A percentile compares a stretch with the other conserved stretches of the same genome.
Evolutionary conservation across 805 yeast species (phyloP).

Genomic region (Kodamaea kaohsiungensis): DNA sequence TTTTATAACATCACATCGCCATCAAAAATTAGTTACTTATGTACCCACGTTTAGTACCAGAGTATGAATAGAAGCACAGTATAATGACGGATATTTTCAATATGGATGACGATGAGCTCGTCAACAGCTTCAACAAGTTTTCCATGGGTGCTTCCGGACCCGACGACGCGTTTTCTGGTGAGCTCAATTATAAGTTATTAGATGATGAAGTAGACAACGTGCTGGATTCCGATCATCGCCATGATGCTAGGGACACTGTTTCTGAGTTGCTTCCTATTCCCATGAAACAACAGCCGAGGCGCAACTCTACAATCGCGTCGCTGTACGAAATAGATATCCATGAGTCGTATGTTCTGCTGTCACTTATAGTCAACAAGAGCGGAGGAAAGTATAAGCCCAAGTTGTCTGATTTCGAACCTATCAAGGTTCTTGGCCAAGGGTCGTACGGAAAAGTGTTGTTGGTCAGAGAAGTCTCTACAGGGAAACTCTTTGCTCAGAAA

Average conservation of each 20-base stretch:
- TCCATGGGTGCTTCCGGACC: background rate
- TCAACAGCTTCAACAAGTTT: constrained; percentile 4
- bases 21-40: background rate
- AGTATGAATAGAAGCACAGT: constrained; percentile 2
- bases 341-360: constrained; percentile 31
- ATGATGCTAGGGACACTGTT: constrained; percentile 14
- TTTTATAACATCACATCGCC: background rate
- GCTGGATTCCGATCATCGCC: constrained; percentile 11
- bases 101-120: constrained; percentile 34
- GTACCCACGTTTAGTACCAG: constrained; percentile 7
- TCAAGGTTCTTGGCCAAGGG: constrained; percentile 46
- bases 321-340: constrained; percentile 38
- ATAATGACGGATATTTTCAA: constrained; percentile 35
- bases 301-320: constrained; percentile 29
- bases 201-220: constrained; percentile 14
- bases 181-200: constrained; percentile 28
- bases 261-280: constrained; percentile 21
- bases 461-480: constrained; percentile 39
- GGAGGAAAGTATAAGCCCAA: constrained; percentile 24
- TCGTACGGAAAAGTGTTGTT: constrained; percentile 45
- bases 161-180: background rate
- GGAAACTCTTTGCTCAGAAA: constrained; percentile 44
- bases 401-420: constrained; percentile 41
- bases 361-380: constrained; percentile 17
- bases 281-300: constrained; percentile 15